phyloP scores from a whole-genome alignment of 495 filamentous ascomycete species.

The Lasiosphaeriaceae sp. region DNA sequence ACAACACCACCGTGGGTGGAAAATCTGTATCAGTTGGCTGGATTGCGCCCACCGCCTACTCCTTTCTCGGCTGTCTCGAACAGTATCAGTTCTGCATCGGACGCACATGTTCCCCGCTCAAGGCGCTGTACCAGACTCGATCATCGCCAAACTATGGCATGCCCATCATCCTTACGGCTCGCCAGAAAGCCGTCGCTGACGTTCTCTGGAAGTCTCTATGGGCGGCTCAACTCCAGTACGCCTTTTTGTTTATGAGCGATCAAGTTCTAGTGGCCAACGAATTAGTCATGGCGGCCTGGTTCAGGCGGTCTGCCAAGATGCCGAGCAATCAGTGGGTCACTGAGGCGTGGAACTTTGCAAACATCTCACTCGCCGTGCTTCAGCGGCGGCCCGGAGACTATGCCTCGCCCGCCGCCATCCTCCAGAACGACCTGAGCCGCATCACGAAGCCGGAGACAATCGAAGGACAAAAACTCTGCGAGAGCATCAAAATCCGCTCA shows the following conservation, averaged over 20 bases:
- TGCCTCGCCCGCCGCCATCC: background rate
- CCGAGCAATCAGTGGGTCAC: background rate
- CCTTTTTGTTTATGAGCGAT: too few relatives aligned
- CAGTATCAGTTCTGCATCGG: background rate
- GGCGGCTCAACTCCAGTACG: too few relatives aligned
- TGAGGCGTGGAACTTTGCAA: background rate
- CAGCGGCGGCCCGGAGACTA: background rate
- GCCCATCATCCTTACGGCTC: background rate
- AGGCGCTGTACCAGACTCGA: too few relatives aligned
- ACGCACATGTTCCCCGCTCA: background rate
- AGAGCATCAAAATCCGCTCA: too few relatives aligned
- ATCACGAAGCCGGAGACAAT: too few relatives aligned
- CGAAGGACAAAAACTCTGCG: too few relatives aligned
- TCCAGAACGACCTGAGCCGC: background rate
- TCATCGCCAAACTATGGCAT: background rate
- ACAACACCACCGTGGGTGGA: too few relatives aligned
- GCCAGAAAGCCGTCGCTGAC: constrained; percentile 2
- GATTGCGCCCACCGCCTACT: background rate
- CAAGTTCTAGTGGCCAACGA: too few relatives aligned
- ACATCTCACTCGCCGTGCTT: background rate
- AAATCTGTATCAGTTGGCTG: too few relatives aligned
- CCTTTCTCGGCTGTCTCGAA: background rate
- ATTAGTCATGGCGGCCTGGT: background rate
- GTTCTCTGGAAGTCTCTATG: background rate
- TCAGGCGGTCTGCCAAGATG: background rate